A percentile compares a stretch with the other conserved stretches of the same genome.
Conservation (phyloP, 2,329 filamentous ascomycete genomes). For the Alternaria arbusti region DNA sequence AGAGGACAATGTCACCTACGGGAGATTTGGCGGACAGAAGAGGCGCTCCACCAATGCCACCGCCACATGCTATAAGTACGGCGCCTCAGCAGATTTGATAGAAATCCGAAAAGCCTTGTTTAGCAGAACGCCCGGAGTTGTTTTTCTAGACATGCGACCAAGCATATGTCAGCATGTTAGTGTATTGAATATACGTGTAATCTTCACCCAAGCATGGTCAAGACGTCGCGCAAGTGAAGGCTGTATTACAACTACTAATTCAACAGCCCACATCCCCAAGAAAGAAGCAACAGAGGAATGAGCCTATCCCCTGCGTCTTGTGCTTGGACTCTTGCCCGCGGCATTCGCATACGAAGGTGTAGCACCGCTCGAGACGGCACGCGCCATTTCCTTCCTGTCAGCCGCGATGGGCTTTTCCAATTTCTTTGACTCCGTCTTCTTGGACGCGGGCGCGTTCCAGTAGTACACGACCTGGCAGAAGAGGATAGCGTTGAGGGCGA, state of each 20-base stretch:
- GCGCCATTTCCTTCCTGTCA: constrained; percentile 39
- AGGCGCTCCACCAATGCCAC: constrained; percentile 30
- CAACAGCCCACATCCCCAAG: neutral
- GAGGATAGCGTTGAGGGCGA: constrained; percentile 85
- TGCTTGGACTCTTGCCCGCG: constrained; percentile 59
- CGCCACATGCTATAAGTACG: constrained; percentile 39
- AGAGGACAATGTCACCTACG: constrained; percentile 22
- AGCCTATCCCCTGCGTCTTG: constrained; percentile 59
- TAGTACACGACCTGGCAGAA: constrained; percentile 94
- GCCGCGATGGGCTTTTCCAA: constrained; percentile 46
- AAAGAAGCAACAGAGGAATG: neutral
- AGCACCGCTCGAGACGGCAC: constrained; percentile 46
- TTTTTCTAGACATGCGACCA: neutral
- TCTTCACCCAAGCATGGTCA: neutral
- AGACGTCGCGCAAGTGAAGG: neutral
- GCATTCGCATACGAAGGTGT: constrained; percentile 45
- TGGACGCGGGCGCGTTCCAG: constrained; percentile 71
- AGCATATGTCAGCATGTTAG: neutral
- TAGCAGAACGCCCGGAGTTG: neutral
- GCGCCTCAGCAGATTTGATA: constrained; percentile 36
- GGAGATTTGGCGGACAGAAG: constrained; percentile 41
- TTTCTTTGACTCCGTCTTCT: constrained; percentile 46
- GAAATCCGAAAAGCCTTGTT: neutral
- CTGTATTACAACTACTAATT: constrained; percentile 1
- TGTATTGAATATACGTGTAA: neutral